A percentile compares a stretch with the other conserved stretches of the same genome.
Conservation (phyloP, 2,329 filamentous ascomycete genomes). For the Tolypocladium cylindrosporum region DNA sequence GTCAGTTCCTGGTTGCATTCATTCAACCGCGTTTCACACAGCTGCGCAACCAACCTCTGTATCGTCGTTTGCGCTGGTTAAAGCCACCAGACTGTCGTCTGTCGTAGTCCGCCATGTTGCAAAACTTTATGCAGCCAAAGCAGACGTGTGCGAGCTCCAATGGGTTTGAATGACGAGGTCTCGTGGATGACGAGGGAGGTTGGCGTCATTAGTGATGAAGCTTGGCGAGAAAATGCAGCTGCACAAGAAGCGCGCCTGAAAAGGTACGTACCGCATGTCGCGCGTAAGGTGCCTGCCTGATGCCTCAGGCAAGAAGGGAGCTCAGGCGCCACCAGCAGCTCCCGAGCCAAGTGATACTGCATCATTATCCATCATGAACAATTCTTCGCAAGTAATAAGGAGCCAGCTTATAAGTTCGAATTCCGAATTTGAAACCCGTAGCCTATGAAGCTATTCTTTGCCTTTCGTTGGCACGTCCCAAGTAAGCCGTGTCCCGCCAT, state of each 20-base stretch:
- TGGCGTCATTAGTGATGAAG: background rate
- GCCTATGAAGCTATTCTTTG: background rate
- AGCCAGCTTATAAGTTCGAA: background rate
- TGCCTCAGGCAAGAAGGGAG: background rate
- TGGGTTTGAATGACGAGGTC: background rate
- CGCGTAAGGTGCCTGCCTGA: background rate
- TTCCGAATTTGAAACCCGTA: background rate
- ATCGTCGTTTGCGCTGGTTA: constrained; percentile 66
- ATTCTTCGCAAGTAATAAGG: background rate
- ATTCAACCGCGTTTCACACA: background rate
- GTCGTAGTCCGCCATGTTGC: constrained; percentile 45
- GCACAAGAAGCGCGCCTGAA: background rate
- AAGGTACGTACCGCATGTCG: background rate
- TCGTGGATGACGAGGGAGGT: background rate
- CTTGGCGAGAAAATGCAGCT: background rate
- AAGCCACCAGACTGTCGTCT: constrained; percentile 41
- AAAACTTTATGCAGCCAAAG: background rate
- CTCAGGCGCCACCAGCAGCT: no score
- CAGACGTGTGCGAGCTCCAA: background rate
- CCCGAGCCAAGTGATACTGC: no score
- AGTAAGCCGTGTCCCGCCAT: background rate
- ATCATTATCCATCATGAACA: background rate
- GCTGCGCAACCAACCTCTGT: constrained; percentile 53
- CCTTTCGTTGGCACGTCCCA: background rate
- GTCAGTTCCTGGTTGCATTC: background rate